phyloP scores from a whole-genome alignment of 495 filamentous ascomycete genomes.

The Penicillium goetzii region DNA sequence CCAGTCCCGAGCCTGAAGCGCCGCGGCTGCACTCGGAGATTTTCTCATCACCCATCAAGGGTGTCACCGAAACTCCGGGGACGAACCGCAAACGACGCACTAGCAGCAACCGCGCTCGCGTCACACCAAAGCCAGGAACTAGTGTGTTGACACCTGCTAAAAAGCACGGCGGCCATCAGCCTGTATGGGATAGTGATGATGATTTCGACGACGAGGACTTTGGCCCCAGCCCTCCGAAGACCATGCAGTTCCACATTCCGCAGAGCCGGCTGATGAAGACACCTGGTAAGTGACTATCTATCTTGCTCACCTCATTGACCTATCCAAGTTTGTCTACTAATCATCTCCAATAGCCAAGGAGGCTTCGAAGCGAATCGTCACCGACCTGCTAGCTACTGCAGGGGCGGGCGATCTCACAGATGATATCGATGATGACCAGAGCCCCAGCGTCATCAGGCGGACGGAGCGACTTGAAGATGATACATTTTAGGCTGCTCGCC shows the following conservation, averaged over 20 bases:
- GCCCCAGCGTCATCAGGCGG: slow-evolving; percentile 75
- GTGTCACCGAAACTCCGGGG: slow-evolving; percentile 36
- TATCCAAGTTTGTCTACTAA: not conserved
- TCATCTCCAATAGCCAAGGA: slow-evolving; percentile 65
- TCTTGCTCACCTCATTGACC: slow-evolving; percentile 4
- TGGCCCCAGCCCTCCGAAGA: slow-evolving; percentile 89
- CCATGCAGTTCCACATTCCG: slow-evolving; percentile 94
- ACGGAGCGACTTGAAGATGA: slow-evolving; percentile 68
- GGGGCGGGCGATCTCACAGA: slow-evolving; percentile 55
- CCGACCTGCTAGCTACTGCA: slow-evolving; percentile 85
- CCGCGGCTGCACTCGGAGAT: slow-evolving; percentile 83
- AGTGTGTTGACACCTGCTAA: slow-evolving; percentile 74
- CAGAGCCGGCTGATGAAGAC: slow-evolving; percentile 87
- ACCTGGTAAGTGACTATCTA: slow-evolving; percentile 63
- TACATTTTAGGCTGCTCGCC: slow-evolving; percentile 58
- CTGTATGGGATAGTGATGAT: slow-evolving; percentile 67
- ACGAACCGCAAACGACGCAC: slow-evolving; percentile 43
- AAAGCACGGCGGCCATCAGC: slow-evolving; percentile 30
- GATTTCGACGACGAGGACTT: slow-evolving; percentile 60
- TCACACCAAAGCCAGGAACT: slow-evolving; percentile 68
- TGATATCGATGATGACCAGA: slow-evolving; percentile 58
- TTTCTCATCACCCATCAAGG: slow-evolving; percentile 72
- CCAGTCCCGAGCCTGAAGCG: slow-evolving; percentile 74
- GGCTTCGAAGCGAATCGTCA: slow-evolving; percentile 89
- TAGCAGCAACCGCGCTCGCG: slow-evolving; percentile 37